Evolutionary conservation across 1,284 basidiomycete species (phyloP).

Genomic region (Hortiboletus rubellus): DNA sequence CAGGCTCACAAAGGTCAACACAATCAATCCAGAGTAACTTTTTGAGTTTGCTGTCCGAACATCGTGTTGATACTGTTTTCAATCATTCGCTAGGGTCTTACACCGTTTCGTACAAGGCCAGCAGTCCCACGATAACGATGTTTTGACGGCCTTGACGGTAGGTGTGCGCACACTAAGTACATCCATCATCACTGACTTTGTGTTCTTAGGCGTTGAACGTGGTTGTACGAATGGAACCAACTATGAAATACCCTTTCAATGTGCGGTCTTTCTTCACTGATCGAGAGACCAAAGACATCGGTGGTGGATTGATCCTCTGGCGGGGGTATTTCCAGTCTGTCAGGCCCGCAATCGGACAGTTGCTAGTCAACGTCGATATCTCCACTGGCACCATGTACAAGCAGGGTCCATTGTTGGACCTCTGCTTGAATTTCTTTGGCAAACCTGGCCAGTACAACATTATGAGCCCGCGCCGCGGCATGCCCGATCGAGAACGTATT

Average conservation of each 20-base stretch:
- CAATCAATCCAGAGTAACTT: constrained; percentile 71
- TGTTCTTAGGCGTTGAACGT: constrained; percentile 65
- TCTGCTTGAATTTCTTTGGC: constrained; percentile 59
- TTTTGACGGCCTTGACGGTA: constrained; percentile 73
- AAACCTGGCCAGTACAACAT: constrained; percentile 39
- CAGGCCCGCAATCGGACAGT: constrained; percentile 61
- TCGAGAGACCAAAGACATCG: constrained; percentile 62
- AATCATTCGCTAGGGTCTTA: constrained; percentile 49
- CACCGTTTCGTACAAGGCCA: constrained; percentile 63
- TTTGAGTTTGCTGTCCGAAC: constrained; percentile 3
- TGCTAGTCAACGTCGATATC: constrained; percentile 78
- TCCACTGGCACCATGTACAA: constrained; percentile 77
- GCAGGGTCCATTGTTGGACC: constrained; percentile 45
- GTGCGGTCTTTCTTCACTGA: constrained; percentile 74
- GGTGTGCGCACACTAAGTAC: constrained; percentile 15
- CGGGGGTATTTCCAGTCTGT: constrained; percentile 77
- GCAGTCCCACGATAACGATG: constrained; percentile 66
- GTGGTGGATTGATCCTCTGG: constrained; percentile 67
- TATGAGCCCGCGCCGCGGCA: constrained; percentile 44
- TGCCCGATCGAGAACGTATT: constrained; percentile 59
- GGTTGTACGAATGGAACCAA: constrained; percentile 72
- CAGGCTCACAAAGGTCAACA: constrained; percentile 62
- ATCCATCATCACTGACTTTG: background rate
- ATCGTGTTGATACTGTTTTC: constrained; percentile 6
- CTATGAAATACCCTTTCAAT: constrained; percentile 70